Evolutionary conservation across 2,329 filamentous ascomycete genomes (phyloP).

Genomic region (Fusarium ambrosium): DNA sequence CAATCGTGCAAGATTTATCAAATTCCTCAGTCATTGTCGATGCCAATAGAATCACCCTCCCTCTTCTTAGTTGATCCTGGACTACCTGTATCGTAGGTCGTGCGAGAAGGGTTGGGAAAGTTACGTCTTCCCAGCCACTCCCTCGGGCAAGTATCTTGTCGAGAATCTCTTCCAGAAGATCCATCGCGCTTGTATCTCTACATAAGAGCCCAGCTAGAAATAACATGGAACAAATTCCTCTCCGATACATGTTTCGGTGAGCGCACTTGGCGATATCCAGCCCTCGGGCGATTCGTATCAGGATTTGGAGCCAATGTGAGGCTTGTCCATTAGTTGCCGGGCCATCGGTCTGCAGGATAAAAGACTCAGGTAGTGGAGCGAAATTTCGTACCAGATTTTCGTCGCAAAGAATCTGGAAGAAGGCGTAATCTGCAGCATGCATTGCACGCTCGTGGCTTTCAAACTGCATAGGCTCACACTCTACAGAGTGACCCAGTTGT

Average conservation of each 20-base stretch:
- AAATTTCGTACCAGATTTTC: background rate
- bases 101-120: background rate
- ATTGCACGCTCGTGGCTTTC: background rate
- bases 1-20: background rate
- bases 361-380: background rate
- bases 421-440: background rate
- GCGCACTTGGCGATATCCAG: background rate
- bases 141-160: background rate
- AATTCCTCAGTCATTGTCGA: background rate
- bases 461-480: background rate
- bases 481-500: background rate
- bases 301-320: background rate
- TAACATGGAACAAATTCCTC: background rate
- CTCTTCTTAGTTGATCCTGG: background rate
- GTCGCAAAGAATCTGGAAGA: background rate
- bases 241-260: background rate
- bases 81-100: background rate
- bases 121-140: background rate
- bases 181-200: background rate
- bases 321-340: background rate
- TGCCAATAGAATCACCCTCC: background rate
- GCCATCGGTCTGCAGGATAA: background rate
- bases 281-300: background rate
- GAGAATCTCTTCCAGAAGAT: background rate
- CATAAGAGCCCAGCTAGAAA: background rate